Evolutionary conservation across 2,329 filamentous ascomycete genomes (phyloP), one percentile per base, ranked within the genome.

Genomic region (Aurifilum marmelostoma): DNA sequence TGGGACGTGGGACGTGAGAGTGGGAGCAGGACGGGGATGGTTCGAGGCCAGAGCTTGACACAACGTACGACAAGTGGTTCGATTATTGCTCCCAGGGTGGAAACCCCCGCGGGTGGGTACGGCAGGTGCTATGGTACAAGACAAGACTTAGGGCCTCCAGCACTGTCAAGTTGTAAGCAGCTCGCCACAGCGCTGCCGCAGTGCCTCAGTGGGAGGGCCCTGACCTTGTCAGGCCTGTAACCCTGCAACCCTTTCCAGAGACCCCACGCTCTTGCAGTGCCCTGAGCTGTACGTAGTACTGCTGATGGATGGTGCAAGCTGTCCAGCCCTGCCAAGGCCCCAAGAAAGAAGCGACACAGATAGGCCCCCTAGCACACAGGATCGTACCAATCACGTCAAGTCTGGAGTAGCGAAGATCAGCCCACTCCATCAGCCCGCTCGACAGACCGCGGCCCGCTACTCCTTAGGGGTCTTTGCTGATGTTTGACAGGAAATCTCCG

Each of bases 11-110:
- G 59, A 47, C 59, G 59, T 61, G 59, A 37, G 37, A 34, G 58
- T 61, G 59, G 59, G 37, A 61, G 39, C 59, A 56, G 52, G 52
- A 56, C 24, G 52, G 52, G 52, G 52, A 29, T 56, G 56, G 56
- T 59, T 59, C 56, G 29, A 59, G 56, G 34, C 56, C 29, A 59
- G 56, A 59, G 56, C 24, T 32, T 63, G 60, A 50, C 27, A 27
- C 39, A 63, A 63, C 60, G 60, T 63, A 63, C 60, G 60, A 63
- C n/a, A 63, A 63, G 60, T 63, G 60, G 60, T 63, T 63, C 60
- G 60, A 63, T 63, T 63, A 41, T 63, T 41, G 14, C 24, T 27
- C 12, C 37, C 60, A 43, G 27, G 59, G 60, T 63, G 60, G 60
- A 29, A 63, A 63, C 41, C 41, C 24, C 60, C 60, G 60, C 60